A percentile compares a stretch with the other conserved stretches of the same genome.
phyloP scores from a whole-genome alignment of 2,329 filamentous ascomycete species.

The Hypoxylon sp. region DNA sequence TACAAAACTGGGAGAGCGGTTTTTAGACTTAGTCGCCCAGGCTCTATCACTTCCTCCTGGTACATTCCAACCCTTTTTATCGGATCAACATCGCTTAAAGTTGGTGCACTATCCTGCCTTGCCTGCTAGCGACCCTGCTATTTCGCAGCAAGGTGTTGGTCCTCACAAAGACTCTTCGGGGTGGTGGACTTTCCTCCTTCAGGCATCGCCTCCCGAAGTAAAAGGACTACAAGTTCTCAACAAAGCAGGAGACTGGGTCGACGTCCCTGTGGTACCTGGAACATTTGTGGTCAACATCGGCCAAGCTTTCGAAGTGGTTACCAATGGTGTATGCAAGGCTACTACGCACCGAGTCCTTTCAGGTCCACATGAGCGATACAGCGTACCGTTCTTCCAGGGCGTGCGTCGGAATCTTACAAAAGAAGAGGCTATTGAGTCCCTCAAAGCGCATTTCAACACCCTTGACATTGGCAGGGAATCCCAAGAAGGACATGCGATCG shows the following conservation, averaged over 20 bases:
- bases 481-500: constrained; percentile 58
- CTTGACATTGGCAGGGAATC: constrained; percentile 51
- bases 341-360: constrained; percentile 64
- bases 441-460: constrained; percentile 58
- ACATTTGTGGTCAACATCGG: constrained; percentile 73
- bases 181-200: constrained; percentile 75
- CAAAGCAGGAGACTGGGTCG: constrained; percentile 64
- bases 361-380: constrained; percentile 57
- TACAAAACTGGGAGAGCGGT: constrained; percentile 65
- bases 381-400: constrained; percentile 66
- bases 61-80: constrained; percentile 67
- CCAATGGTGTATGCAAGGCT: constrained; percentile 67
- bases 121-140: constrained; percentile 13
- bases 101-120: constrained; percentile 67
- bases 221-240: constrained; percentile 67
- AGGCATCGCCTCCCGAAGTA: constrained; percentile 67
- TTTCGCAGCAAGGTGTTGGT: constrained; percentile 68
- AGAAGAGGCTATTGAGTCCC: constrained; percentile 57
- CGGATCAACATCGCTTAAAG: constrained; percentile 72
- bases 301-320: constrained; percentile 71
- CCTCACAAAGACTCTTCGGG: constrained; percentile 75
- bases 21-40: constrained; percentile 70
- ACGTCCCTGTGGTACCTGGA: constrained; percentile 62
- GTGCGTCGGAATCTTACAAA: constrained; percentile 64
- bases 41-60: constrained; percentile 65